These are phyloP conservation scores for Fomes fomentarius DNA, from an alignment of 1,284 basidiomycete genomes.

Conservation along the genomic window DNA sequence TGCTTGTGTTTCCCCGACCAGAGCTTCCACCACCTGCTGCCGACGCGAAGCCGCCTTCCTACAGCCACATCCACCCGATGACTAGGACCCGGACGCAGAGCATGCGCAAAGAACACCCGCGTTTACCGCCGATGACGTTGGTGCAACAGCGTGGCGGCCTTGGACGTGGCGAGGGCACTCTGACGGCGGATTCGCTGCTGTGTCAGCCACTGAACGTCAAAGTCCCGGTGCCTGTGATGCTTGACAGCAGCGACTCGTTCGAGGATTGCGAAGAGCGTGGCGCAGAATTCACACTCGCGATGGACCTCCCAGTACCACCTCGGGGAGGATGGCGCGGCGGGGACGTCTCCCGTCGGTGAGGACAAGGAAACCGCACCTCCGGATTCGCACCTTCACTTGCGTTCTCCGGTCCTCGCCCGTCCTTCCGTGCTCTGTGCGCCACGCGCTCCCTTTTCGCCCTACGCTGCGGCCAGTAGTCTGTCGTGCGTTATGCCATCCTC, in stretches of 20 bases:
- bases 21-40: background rate
- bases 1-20: conserved; percentile 20
- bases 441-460: too few species aligned
- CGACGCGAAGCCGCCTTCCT: conserved; percentile 8
- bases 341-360: conserved; percentile 1
- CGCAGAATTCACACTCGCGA: conserved; percentile 32
- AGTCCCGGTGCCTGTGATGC: conserved; percentile 23
- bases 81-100: conserved; percentile 35
- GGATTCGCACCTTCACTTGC: too few species aligned
- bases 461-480: background rate
- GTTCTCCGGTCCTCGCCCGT: background rate
- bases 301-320: conserved; percentile 28
- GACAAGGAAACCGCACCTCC: too few species aligned
- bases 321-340: conserved; percentile 16
- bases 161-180: background rate
- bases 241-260: conserved; percentile 19
- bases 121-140: conserved; percentile 3
- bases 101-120: conserved; percentile 26
- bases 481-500: background rate
- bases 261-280: conserved; percentile 15
- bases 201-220: conserved; percentile 29
- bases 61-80: conserved; percentile 24
- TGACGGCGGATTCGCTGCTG: conserved; percentile 23
- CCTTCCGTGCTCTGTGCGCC: too few species aligned
- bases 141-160: conserved; percentile 1